These are phyloP conservation scores for Eucalyptus sp. DNA, from an alignment of 345 rosid genomes.

Conservation along the genomic window DNA sequence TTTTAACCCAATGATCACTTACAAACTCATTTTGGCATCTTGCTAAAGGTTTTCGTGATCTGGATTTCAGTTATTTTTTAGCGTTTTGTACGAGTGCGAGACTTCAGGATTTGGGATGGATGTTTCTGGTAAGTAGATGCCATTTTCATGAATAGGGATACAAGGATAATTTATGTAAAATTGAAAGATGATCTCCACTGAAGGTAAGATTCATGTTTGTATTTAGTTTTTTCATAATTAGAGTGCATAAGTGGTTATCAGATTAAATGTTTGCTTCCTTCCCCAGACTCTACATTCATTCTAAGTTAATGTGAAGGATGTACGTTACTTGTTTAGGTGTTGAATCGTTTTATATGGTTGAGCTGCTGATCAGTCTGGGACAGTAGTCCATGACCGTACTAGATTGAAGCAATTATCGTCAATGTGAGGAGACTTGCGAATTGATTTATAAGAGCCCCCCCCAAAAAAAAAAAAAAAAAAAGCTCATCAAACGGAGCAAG, in stretches of 20 bases:
- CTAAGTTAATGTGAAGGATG: too few relatives aligned
- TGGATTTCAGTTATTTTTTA: not conserved
- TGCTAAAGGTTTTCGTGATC: not conserved
- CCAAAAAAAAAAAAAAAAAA: too few relatives aligned
- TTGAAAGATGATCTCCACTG: not conserved
- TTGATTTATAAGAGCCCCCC: not conserved
- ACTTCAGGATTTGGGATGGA: not conserved
- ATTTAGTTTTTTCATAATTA: not conserved
- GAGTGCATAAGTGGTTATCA: not conserved
- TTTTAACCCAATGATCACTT: not conserved
- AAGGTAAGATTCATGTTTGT: not conserved
- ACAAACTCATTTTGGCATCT: not conserved
- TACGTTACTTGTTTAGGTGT: too few relatives aligned
- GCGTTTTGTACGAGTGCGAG: not conserved
- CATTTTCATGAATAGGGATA: not conserved
- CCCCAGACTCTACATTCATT: not conserved
- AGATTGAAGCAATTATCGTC: not conserved
- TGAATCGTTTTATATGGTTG: too few relatives aligned
- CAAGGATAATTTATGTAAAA: not conserved
- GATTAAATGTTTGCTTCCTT: not conserved
- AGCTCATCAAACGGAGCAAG: not conserved
- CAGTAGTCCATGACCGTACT: too few relatives aligned
- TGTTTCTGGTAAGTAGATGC: not conserved
- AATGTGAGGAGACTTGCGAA: not conserved
- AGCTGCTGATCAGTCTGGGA: too few relatives aligned